Conservation (phyloP, 2,329 filamentous ascomycete species). For the Aspergillus tanneri region DNA sequence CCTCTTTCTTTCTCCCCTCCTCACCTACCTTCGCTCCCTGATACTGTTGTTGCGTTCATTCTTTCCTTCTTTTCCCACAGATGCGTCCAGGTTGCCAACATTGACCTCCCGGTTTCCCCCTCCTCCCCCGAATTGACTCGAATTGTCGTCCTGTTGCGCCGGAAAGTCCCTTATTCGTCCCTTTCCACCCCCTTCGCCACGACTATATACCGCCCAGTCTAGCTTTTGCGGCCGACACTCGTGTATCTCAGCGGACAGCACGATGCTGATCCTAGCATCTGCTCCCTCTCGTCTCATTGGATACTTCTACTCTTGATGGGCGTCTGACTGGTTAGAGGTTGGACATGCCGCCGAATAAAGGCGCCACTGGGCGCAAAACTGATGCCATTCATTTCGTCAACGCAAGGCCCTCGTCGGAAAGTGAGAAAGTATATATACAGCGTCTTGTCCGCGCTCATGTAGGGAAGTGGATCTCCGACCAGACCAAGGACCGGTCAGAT, state of each 20-base stretch:
- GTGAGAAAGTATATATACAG: conserved; percentile 28
- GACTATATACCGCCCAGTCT: neutral
- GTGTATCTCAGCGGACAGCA: conserved; percentile 13
- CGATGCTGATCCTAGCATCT: conserved; percentile 21
- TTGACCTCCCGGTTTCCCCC: neutral
- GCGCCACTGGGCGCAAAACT: conserved; percentile 17
- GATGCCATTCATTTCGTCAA: conserved; percentile 37
- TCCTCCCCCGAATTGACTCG: no score
- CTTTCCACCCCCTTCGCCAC: neutral
- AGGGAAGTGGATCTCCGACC: conserved; percentile 38
- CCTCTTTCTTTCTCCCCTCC: neutral
- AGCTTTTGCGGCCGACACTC: no score
- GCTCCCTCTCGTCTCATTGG: conserved; percentile 9
- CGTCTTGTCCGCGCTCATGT: conserved; percentile 36
- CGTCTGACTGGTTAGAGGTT: conserved; percentile 3
- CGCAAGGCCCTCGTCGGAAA: conserved; percentile 32
- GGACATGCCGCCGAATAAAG: conserved; percentile 28
- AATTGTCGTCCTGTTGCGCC: no score
- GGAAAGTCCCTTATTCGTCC: neutral
- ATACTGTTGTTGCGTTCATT: no score
- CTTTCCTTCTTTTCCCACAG: neutral
- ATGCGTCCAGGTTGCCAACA: neutral
- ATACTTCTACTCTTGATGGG: conserved; percentile 18
- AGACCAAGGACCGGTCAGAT: conserved; percentile 31
- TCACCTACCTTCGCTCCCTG: neutral